Percentiles rank a stretch among this genome's conserved stretches.
Conservation (phyloP, 2,329 filamentous ascomycete genomes). For the Proliferodiscus dingleyae region DNA sequence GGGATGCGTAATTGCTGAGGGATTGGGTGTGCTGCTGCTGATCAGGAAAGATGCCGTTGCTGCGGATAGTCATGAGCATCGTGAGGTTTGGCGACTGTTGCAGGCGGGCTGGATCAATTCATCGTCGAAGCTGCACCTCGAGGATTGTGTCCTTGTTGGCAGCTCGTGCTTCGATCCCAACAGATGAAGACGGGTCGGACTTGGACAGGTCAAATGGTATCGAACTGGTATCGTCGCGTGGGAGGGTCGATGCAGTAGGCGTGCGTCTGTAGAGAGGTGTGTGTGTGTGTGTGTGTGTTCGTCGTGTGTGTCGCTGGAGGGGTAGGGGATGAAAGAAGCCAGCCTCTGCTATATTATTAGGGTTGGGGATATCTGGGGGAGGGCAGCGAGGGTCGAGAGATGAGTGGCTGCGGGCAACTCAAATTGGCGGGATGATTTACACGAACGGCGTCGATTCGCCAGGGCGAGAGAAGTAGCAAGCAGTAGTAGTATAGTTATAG, state of each 20-base stretch:
- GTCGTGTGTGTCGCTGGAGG: slow-evolving; percentile 18
- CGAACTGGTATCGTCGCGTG: slow-evolving; percentile 10
- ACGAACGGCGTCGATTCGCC: too few species aligned
- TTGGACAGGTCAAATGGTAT: neutral
- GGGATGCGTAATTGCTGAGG: slow-evolving; percentile 18
- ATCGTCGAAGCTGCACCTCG: slow-evolving; percentile 11
- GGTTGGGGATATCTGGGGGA: slow-evolving; percentile 4
- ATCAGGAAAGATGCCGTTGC: slow-evolving; percentile 28
- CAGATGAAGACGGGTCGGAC: neutral
- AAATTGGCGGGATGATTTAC: too few species aligned
- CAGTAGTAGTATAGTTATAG: too few species aligned
- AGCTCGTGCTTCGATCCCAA: too few species aligned
- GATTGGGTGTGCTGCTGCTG: slow-evolving; percentile 26
- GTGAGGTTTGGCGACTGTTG: slow-evolving; percentile 34
- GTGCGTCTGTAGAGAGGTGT: too few species aligned
- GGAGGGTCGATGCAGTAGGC: slow-evolving; percentile 1
- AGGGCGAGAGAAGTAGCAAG: too few species aligned
- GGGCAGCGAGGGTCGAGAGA: slow-evolving; percentile 17
- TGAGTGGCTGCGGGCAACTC: slow-evolving; percentile 15
- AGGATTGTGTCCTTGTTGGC: slow-evolving; percentile 7
- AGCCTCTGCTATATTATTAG: slow-evolving; percentile 18
- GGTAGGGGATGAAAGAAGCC: slow-evolving; percentile 15
- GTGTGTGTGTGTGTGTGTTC: slow-evolving; percentile 14
- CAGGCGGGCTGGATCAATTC: slow-evolving; percentile 17
- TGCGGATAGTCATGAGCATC: slow-evolving; percentile 47